phyloP scores from a whole-genome alignment of 1,284 basidiomycete genomes.

The Sphaerobolus stellatus region DNA sequence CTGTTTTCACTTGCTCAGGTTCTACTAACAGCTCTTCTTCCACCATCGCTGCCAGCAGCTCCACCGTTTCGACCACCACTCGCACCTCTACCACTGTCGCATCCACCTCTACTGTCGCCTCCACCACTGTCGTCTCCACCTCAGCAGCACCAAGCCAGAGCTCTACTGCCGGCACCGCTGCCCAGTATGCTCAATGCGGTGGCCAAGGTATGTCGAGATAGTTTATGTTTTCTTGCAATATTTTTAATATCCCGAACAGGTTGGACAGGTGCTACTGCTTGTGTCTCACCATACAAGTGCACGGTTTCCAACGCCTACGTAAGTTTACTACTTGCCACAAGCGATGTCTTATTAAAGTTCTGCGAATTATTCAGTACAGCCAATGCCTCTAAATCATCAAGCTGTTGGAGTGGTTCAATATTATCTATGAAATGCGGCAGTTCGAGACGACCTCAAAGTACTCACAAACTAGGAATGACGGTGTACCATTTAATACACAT shows the following conservation, averaged over 20 bases:
- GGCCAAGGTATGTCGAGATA: slow-evolving; percentile 36
- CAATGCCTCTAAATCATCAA: slow-evolving; percentile 9
- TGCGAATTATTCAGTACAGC: not conserved
- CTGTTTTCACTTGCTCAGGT: not conserved
- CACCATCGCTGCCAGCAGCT: slow-evolving; percentile 11
- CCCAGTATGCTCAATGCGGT: slow-evolving; percentile 46
- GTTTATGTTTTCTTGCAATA: not conserved
- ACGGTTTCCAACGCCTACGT: slow-evolving; percentile 23
- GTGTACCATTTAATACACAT: too few relatives aligned
- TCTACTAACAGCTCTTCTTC: too few relatives aligned
- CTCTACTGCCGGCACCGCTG: slow-evolving; percentile 9
- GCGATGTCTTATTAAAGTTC: not conserved
- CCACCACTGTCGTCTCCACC: slow-evolving; percentile 13
- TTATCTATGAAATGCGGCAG: too few relatives aligned
- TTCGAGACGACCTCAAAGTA: too few relatives aligned
- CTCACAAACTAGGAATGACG: too few relatives aligned
- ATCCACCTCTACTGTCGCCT: not conserved
- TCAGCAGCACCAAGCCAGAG: slow-evolving; percentile 6
- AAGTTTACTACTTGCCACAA: not conserved
- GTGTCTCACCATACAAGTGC: slow-evolving; percentile 34
- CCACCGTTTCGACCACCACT: slow-evolving; percentile 26
- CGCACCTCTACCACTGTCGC: slow-evolving; percentile 10
- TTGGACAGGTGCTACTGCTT: slow-evolving; percentile 13
- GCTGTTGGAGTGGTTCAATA: too few relatives aligned
- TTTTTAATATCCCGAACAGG: not conserved